Percentiles rank a stretch among this genome's conserved stretches.
phyloP scores from a whole-genome alignment of 148 eudicot genomes.

The Rhododendron ovatum region DNA sequence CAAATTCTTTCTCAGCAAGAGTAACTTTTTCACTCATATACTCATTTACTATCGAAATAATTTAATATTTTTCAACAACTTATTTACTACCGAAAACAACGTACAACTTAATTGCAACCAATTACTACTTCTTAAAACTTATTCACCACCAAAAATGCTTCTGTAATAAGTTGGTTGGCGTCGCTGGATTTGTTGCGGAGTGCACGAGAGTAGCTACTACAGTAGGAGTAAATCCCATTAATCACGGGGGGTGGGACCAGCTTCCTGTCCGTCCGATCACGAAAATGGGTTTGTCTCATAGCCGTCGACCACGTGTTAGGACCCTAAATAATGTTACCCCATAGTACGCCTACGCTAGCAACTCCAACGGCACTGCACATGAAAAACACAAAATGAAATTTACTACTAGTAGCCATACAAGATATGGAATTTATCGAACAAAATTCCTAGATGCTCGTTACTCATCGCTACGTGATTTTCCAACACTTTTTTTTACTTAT shows the following conservation, averaged over 20 bases:
- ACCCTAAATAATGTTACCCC: background rate
- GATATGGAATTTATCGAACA: background rate
- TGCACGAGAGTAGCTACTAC: background rate
- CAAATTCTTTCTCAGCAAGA: too few relatives aligned
- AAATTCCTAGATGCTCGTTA: background rate
- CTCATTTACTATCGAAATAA: too few relatives aligned
- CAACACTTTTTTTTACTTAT: too few relatives aligned
- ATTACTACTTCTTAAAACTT: too few relatives aligned
- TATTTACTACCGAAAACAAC: too few relatives aligned
- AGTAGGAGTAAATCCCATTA: background rate
- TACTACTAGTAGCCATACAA: background rate
- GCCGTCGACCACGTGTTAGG: conserved; percentile 8
- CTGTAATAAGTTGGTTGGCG: too few relatives aligned
- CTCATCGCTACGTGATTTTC: background rate
- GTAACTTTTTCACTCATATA: too few relatives aligned
- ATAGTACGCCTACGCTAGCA: background rate
- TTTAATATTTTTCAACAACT: too few relatives aligned
- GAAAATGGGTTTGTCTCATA: background rate
- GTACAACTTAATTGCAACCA: too few relatives aligned
- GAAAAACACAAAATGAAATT: background rate
- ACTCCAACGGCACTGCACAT: background rate
- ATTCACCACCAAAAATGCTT: too few relatives aligned
- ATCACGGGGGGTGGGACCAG: conserved; percentile 7
- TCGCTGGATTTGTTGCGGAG: conserved; percentile 11
- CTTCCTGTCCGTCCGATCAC: conserved; percentile 3